Evolutionary conservation across 2,329 filamentous ascomycete species (phyloP).

Genomic region (Juglanconis juglandina): DNA sequence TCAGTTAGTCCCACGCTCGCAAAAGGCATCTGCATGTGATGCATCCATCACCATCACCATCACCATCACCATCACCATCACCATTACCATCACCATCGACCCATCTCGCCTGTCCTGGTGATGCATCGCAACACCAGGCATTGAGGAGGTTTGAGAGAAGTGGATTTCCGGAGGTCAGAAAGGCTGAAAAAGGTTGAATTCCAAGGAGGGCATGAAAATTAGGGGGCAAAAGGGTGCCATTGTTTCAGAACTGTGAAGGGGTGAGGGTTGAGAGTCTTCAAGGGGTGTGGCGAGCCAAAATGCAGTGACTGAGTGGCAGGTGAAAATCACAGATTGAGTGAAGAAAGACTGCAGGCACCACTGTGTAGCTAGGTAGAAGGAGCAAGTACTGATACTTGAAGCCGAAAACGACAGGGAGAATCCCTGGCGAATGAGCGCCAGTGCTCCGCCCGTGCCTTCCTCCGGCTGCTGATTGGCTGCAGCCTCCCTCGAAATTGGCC

Average conservation of each 20-base stretch:
- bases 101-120: not conserved
- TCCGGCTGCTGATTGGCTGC: conserved; percentile 2
- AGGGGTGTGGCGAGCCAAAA: not conserved
- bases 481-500: conserved; percentile 16
- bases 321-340: not conserved
- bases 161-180: conserved; percentile 13
- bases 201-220: conserved; percentile 14
- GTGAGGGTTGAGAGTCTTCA: not conserved
- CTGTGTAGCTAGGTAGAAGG: not conserved
- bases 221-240: conserved; percentile 12
- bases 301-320: not conserved
- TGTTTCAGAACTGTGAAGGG: conserved; percentile 18
- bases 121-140: not conserved
- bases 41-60: not conserved
- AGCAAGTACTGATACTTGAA: not conserved
- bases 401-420: not conserved
- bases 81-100: not conserved
- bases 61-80: no score
- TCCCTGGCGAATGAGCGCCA: not conserved
- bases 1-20: not conserved
- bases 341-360: not conserved
- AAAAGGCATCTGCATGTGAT: not conserved
- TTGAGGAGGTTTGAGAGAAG: conserved; percentile 7
- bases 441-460: not conserved
- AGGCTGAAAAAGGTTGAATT: not conserved